A percentile compares a stretch with the other conserved stretches of the same genome.
These are phyloP conservation scores for Irpex lacteus DNA, from an alignment of 1,284 basidiomycete genomes.

Conservation along the genomic window DNA sequence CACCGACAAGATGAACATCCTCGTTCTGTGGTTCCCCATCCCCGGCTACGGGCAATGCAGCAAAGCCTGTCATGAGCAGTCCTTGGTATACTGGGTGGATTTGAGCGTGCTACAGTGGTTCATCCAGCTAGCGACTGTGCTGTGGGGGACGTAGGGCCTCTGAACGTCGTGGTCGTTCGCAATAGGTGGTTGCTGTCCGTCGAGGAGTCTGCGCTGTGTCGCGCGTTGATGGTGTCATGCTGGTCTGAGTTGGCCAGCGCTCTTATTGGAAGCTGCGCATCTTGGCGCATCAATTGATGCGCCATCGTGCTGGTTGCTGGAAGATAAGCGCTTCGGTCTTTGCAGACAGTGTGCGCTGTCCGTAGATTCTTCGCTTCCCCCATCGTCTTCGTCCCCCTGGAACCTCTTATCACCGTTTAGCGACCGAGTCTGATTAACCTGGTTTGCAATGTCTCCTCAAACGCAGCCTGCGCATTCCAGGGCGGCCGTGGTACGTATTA, in stretches of 20 bases:
- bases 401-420: neutral
- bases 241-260: neutral
- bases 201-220: neutral
- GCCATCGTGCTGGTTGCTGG: neutral
- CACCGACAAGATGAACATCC: conserved; percentile 48
- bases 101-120: neutral
- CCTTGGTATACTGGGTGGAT: neutral
- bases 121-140: neutral
- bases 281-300: neutral
- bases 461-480: conserved; percentile 11
- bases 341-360: neutral
- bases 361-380: neutral
- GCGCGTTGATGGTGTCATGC: neutral
- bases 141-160: neutral
- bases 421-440: neutral
- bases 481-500: conserved; percentile 11
- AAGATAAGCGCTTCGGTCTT: neutral
- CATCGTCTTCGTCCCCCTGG: neutral
- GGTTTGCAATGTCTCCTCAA: conserved; percentile 7
- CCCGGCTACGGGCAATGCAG: conserved; percentile 37
- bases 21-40: conserved; percentile 28
- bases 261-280: neutral
- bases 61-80: conserved; percentile 44
- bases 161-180: neutral
- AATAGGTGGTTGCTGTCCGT: neutral